phyloP scores from a whole-genome alignment of 2,329 filamentous ascomycete genomes.

The Stagonosporopsis chrysanthemi region DNA sequence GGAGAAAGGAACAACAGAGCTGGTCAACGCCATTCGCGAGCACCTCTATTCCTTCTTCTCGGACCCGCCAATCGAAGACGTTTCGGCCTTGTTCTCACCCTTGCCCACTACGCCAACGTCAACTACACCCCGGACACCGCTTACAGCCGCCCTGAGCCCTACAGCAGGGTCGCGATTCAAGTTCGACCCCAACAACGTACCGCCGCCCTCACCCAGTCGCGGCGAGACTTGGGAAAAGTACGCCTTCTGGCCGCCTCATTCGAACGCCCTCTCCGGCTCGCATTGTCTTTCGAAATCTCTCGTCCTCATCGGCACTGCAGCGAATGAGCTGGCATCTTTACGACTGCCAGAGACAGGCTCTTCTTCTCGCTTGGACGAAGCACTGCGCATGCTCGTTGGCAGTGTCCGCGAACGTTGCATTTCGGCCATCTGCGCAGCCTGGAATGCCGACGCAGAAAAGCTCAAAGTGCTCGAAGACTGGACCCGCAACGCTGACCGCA shows the following conservation, averaged over 20 bases:
- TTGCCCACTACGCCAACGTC: slow-evolving; percentile 70
- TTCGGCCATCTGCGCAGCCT: slow-evolving; percentile 84
- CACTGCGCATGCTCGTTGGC: slow-evolving; percentile 77
- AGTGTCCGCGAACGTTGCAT: slow-evolving; percentile 84
- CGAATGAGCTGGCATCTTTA: slow-evolving; percentile 83
- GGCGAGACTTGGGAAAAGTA: slow-evolving; percentile 93
- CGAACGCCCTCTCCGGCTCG: slow-evolving; percentile 90
- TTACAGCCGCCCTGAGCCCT: slow-evolving; percentile 63
- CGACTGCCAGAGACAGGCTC: slow-evolving; percentile 67
- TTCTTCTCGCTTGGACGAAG: slow-evolving; percentile 66
- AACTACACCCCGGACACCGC: slow-evolving; percentile 66
- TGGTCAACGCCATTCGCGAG: slow-evolving; percentile 84
- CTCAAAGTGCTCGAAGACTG: slow-evolving; percentile 94
- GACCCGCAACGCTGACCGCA: slow-evolving; percentile 80
- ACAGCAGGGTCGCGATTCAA: slow-evolving; percentile 77
- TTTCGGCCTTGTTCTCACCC: slow-evolving; percentile 86
- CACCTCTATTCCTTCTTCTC: slow-evolving; percentile 83
- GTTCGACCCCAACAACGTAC: slow-evolving; percentile 78
- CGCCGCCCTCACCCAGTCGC: slow-evolving; percentile 73
- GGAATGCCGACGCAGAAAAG: slow-evolving; percentile 92
- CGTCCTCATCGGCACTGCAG: slow-evolving; percentile 81
- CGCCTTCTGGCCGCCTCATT: slow-evolving; percentile 94
- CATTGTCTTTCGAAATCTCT: slow-evolving; percentile 87
- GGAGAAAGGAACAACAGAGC: slow-evolving; percentile 77
- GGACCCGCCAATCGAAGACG: slow-evolving; percentile 87